Base-by-base conservation (phyloP, 106 monocot genomes). In the Narthecium ossifragum region DNA sequence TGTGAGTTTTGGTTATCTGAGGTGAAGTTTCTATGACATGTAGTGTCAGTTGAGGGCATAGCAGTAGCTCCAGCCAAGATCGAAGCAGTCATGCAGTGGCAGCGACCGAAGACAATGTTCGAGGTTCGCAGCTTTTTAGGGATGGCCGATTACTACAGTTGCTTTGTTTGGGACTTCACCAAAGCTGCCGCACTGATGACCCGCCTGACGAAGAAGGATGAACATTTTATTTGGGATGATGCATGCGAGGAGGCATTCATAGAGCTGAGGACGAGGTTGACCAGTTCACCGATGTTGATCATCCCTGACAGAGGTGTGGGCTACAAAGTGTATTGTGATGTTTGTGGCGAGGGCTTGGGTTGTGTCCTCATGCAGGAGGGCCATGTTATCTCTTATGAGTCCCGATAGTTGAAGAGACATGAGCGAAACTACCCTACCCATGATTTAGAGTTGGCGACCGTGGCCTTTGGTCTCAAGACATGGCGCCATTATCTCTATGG, bases 301-400 rank as follows among this genome's bases (percentile, higher is more conserved):
- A 7, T 67, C 3, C 32, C 55, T 25, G 2, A 7, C 2, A 14
- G 32, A 7, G 23, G 43, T 14, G 2, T 17, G 22, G 31, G 20
- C 8, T 67, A 26, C 36, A 24, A 41, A 30, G 32, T 43, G 0
- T 67, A 57, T 34, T 36, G 31, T 67, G 67, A 47, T 57, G 46
- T 21, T 15, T 67, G 5, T 0, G 8, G 31, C 10, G 0, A 34
- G 18, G 57, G 20, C 1, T 57, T 67, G 67, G 22, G 15, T 31
- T 67, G 46, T 58, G 40, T 67, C 3, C 18, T 67, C 12, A 57
- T 58, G 52, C 27, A 53, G 2, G 5, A 53, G 1, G 24, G 12
- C 4, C 38, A 40, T 1, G 26, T 53, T 1, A 57, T 67, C 1
- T 21, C 46, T 30, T 66, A 67, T 58, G 45, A 45, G 4, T 57